Percentiles rank a stretch among this genome's conserved stretches.
Evolutionary conservation across 129 eudicot genomes (phyloP).

Genomic region (Gnaphalium uliginosum): DNA sequence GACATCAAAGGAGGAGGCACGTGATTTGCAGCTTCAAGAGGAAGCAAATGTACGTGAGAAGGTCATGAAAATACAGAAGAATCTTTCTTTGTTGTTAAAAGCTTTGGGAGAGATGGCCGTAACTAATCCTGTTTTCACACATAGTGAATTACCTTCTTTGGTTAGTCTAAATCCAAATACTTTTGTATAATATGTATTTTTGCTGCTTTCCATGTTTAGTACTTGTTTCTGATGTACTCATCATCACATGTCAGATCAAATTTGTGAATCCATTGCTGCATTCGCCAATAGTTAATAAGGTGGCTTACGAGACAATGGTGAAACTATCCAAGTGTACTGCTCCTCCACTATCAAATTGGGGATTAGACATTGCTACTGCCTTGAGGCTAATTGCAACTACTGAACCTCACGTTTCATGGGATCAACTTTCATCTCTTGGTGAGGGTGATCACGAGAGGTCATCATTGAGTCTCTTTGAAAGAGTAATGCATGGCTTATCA

Average conservation of each 20-base stretch:
- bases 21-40: conserved; percentile 84
- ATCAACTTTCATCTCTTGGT: conserved; percentile 64
- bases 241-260: conserved; percentile 54
- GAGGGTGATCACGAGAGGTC: conserved; percentile 51
- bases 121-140: conserved; percentile 88
- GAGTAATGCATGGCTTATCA: conserved; percentile 67
- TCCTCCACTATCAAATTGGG: conserved; percentile 86
- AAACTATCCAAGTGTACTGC: conserved; percentile 84
- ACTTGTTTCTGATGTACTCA: not conserved
- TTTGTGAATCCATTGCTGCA: conserved; percentile 76
- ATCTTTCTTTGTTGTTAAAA: conserved; percentile 71
- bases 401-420: conserved; percentile 55
- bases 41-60: conserved; percentile 71
- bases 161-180: conserved; percentile 42
- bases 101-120: conserved; percentile 92
- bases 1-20: conserved; percentile 98
- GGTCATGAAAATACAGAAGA: conserved; percentile 66
- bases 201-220: conserved; percentile 11
- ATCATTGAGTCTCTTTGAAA: conserved; percentile 68
- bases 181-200: not conserved
- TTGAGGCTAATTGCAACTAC: conserved; percentile 67
- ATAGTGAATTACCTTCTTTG: conserved; percentile 88
- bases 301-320: conserved; percentile 84
- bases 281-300: conserved; percentile 78
- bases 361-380: conserved; percentile 93